Base-by-base conservation (phyloP, 164 flowering plant species). In the Aristolochia fimbriata region DNA sequence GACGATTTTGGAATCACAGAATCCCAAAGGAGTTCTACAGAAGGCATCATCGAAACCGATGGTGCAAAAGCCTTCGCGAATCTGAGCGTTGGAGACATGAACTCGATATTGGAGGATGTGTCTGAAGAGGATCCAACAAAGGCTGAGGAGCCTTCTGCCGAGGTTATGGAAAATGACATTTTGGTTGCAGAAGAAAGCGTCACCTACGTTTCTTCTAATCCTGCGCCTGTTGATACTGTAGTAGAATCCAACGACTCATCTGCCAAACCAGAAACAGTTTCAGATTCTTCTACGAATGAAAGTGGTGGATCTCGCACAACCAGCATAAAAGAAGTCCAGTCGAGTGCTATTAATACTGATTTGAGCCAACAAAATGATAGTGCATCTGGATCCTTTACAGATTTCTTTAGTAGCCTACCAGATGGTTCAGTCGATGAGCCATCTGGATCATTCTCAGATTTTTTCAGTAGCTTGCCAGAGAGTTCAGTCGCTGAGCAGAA, bases 251-350 rank as follows among this genome's bases (percentile, higher is more conserved):
- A 55, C 24, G 59, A 73, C 58, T 72, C 22, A 20, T 65, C 27
- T 46, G 65, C 31, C 31, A 21, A 15, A 8, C 67, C 58, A 47
- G 58, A 67, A 14, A 76, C 62, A 27, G 70, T 31, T 46, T 49
- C 27, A 47, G 79, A 76, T 49, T 43, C 73, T 0, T 14, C 58
- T 0, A 41, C 47, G 15, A 59, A 64, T 46, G 58, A 70, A 33
- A 62, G 66, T 59, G 60, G 56, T 63, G 83, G 62, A 68, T 70
- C 83, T 4, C 64, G 47, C n/a, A 64, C 48, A 59, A 47, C 78
- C 12, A 76, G 73, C 56, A 73, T 87, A 59, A 90, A 88, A 76
- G 92, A 86, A 74, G 90, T 93, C 17, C 80, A 80, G 15, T 93
- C 97, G 99, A 83, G 78, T 74, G 69, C 82, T 0, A 86, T 93